A percentile compares a stretch with the other conserved stretches of the same genome.
These are phyloP conservation scores for Sporothrix luriei DNA, from an alignment of 2,329 filamentous ascomycete species.

Conservation along the genomic window DNA sequence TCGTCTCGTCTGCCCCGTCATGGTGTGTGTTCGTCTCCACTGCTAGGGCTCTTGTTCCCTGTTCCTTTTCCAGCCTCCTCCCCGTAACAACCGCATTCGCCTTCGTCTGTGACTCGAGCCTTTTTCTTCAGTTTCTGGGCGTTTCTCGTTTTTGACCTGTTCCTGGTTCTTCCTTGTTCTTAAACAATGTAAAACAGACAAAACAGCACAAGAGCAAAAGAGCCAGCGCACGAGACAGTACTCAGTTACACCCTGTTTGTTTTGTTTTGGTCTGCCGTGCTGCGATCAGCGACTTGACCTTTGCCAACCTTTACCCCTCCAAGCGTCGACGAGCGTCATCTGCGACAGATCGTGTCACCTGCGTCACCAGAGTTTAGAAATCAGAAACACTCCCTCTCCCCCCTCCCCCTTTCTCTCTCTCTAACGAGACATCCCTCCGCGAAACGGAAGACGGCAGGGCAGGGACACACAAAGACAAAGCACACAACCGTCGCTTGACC, in stretches of 20 bases:
- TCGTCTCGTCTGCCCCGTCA: background rate
- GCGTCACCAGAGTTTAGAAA: slow-evolving; percentile 21
- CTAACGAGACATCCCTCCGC: background rate
- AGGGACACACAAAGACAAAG: background rate
- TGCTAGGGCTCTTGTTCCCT: slow-evolving; percentile 19
- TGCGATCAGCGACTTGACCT: background rate
- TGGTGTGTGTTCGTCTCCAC: slow-evolving; percentile 7
- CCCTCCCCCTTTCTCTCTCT: background rate
- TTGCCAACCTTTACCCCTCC: background rate
- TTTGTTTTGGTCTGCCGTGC: background rate
- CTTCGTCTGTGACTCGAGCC: background rate
- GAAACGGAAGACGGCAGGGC: background rate
- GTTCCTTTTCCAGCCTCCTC: slow-evolving; percentile 21
- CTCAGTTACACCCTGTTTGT: background rate
- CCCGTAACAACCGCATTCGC: slow-evolving; percentile 2
- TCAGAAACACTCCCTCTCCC: background rate
- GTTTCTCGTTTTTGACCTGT: background rate
- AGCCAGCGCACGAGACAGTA: slow-evolving; percentile 7
- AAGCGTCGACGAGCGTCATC: background rate
- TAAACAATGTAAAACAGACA: background rate
- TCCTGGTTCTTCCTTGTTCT: slow-evolving; percentile 3
- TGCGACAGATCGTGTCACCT: slow-evolving; percentile 20
- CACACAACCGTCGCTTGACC: background rate
- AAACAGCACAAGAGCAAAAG: background rate
- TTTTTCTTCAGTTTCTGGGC: background rate